Evolutionary conservation across 306 rosid species (phyloP).

Genomic region (Trifolium subterraneum): DNA sequence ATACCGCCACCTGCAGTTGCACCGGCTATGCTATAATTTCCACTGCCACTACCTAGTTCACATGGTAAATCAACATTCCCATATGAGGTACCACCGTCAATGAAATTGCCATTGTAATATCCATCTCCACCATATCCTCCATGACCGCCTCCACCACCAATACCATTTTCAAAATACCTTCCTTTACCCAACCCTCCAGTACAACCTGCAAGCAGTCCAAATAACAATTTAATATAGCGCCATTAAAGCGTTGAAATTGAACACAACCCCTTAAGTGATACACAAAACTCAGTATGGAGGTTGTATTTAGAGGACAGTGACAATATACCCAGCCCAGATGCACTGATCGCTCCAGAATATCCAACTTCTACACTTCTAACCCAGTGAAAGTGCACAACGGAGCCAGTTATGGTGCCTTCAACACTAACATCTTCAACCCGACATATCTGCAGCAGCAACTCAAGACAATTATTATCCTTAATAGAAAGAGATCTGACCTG

Average conservation of each 20-base stretch:
- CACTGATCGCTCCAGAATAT: conserved; percentile 71
- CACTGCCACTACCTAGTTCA: conserved; percentile 99
- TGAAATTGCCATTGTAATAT: conserved; percentile 70
- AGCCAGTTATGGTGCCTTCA: conserved; percentile 82
- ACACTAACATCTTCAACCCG: conserved; percentile 84
- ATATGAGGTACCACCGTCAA: conserved; percentile 81
- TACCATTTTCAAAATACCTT: conserved; percentile 64
- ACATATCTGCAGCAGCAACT: conserved; percentile 73
- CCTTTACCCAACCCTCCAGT: conserved; percentile 87
- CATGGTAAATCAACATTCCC: conserved; percentile 93
- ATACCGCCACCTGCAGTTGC: conserved; percentile 97
- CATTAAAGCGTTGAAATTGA: conserved; percentile 19
- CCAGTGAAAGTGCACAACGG: conserved; percentile 93
- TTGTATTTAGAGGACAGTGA: conserved; percentile 39
- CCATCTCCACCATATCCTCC: conserved; percentile 99
- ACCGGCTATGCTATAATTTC: conserved; percentile 81
- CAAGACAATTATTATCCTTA: conserved; percentile 40
- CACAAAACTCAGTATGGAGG: conserved; percentile 22
- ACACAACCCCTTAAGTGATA: conserved; percentile 27
- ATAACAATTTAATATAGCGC: conserved; percentile 36
- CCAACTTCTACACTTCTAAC: conserved; percentile 66
- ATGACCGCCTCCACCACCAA: conserved; percentile 94
- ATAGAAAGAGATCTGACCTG: conserved; percentile 39
- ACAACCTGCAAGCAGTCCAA: conserved; percentile 71
- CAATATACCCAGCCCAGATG: conserved; percentile 84